Base-by-base conservation (phyloP, 768 basidiomycete genomes). In the Boletus rubroflammeus region DNA sequence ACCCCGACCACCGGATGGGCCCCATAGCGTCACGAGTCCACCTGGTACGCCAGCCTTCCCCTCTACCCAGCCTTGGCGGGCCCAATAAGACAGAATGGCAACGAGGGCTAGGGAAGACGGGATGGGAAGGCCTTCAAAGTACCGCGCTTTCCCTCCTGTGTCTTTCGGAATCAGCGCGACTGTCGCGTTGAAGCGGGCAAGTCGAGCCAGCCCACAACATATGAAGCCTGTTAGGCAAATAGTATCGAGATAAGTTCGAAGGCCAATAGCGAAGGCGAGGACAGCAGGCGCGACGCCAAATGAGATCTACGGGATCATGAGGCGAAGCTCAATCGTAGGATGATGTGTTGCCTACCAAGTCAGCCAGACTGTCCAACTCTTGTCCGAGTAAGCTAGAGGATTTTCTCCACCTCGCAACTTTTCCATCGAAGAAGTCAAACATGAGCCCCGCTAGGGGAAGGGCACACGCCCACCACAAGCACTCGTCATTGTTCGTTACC, bases 241-340 rank as follows among this genome's bases (percentile, higher is more conserved):
- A 2, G 88, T 90, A 75, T 99, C 97, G 54, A 97, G 83, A 57
- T 89, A 87, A 11, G 93, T 96, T 57, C 91, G 83, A 52, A 98
- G 81, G 51, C 97, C 97, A 50, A 98, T 80, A 46, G 83, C 84
- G 69, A 97, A 99, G 8, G 88, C 92, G 32, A 97, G 75, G 41
- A 98, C 78, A n/a, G 95, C 87, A 3, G 97, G 97, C 0, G 97
- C 95, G 48, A 98, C 93, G 48, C 97, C 97, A 66, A 99, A 99
- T 2, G 97, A 98, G 57, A 99, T 89, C 94, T 97, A 63, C 28
- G 11, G 45, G 35, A 55, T 49, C 26, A 31, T 47, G 41, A 53
- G 48, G 38, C 41, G 17, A 42, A 32, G 40, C 58, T 2, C 15
- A 56, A 35, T 38, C 48, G 47, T 36, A 54, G 49, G 56, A 15